A percentile compares a stretch with the other conserved stretches of the same genome.
Conservation (phyloP, 331 rosid species). For the Pyracantha coccinea region DNA sequence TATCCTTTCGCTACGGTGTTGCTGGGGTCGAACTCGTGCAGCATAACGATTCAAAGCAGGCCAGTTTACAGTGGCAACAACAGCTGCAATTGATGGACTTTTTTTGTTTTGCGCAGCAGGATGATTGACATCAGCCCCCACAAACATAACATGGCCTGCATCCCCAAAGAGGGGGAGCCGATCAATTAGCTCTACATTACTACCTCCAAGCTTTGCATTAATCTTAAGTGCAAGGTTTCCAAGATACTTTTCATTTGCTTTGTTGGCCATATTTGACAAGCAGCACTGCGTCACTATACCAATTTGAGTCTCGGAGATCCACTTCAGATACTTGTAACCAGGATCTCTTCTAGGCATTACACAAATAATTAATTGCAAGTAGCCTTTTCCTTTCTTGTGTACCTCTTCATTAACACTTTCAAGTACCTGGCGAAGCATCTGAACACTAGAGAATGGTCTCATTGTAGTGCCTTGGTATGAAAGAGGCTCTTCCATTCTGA, state of each 20-base stretch:
- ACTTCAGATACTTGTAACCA: constrained; percentile 62
- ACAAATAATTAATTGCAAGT: constrained; percentile 55
- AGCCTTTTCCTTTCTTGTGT: constrained; percentile 9
- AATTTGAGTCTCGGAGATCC: constrained; percentile 63
- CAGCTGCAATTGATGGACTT: constrained; percentile 72
- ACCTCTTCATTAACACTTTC: constrained; percentile 22
- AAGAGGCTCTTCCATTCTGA: constrained; percentile 50
- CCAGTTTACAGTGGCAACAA: constrained; percentile 78
- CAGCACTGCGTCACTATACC: constrained; percentile 81
- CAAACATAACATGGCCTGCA: constrained; percentile 54
- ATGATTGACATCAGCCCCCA: constrained; percentile 90
- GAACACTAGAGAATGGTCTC: constrained; percentile 23
- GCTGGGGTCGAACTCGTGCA: constrained; percentile 50
- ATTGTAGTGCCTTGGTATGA: constrained; percentile 29
- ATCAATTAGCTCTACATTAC: constrained; percentile 58
- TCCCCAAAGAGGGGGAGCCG: constrained; percentile 38
- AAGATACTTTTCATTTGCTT: constrained; percentile 43
- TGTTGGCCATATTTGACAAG: constrained; percentile 38
- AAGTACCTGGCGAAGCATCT: constrained; percentile 34
- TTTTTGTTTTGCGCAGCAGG: constrained; percentile 35
- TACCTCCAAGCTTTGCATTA: constrained; percentile 89
- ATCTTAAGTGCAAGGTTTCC: constrained; percentile 66
- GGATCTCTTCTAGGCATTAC: constrained; percentile 48
- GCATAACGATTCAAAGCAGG: constrained; percentile 79
- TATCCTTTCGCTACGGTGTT: constrained; percentile 45